Base-by-base conservation (phyloP, 129 eudicot genomes). In the Oenanthe sinensis region DNA sequence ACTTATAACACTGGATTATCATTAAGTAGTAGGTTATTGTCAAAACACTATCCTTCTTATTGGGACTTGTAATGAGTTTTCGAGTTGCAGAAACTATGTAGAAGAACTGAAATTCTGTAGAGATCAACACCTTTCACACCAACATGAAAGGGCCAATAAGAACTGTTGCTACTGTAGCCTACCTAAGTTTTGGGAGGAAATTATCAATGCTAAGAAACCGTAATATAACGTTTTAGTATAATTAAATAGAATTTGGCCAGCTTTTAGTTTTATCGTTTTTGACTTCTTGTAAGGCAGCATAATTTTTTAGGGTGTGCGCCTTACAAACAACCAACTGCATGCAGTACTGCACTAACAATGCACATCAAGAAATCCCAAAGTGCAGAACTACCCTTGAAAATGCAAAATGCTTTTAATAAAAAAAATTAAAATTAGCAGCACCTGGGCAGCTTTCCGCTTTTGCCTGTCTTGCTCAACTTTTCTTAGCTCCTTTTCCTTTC, bases 401-500 rank as follows among this genome's bases (percentile, higher is more conserved):
- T n/a, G 3, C 36, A n/a, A 60, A 60, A n/a, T 60, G 15, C 68
- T 60, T n/a, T n/a, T 60, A 60, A 60, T 20, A n/a, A 60, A 20
- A 9, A 58, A 0, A 22, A 60, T 30, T 30, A 30, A 16, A 9
- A 48, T 10, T 48, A 39, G 20, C 68, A 85, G 24, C 74, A 85
- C 98, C 89, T 89, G 79, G 24, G 89, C 77, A 44, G 86, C 86
- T 63, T 48, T 84, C 26, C 83, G 65, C 83, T 84, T 85, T 78
- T 81, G 81, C 77, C 77, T 83, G 54, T 89, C 92, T 37, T 83
- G 90, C 84, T 81, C 90, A n/a, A 77, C 47, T 82, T 77, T 78
- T 78, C 39, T 84, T 46, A 49, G 62, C 82, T 88, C 87, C 81
- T 67, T 88, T 75, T 89, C 97, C 71, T 84, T 91, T 50, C 89